Evolutionary conservation across 164 flowering plant genomes (phyloP).

Genomic region (Piper betle): DNA sequence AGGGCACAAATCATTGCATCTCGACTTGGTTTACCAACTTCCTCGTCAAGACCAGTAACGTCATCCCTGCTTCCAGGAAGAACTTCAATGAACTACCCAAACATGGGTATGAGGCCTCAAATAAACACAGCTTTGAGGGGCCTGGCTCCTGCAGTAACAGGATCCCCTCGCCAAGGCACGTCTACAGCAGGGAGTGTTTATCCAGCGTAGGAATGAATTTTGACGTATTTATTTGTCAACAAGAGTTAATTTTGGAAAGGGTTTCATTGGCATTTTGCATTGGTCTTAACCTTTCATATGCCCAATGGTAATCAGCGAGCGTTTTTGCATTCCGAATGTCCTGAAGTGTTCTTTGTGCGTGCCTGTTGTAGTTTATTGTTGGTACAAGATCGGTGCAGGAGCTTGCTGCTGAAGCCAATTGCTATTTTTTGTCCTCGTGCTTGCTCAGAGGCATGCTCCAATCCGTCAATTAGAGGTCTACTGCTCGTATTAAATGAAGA

Average conservation of each 20-base stretch:
- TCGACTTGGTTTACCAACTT: constrained; percentile 58
- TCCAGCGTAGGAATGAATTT: not conserved
- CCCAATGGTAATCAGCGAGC: not conserved
- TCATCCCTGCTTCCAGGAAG: constrained; percentile 40
- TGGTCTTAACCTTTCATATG: no score
- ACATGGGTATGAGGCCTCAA: constrained; percentile 32
- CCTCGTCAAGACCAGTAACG: constrained; percentile 41
- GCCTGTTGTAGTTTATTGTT: not conserved
- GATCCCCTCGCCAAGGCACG: not conserved
- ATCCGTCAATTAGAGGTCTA: not conserved
- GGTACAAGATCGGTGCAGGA: not conserved
- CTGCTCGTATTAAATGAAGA: not conserved
- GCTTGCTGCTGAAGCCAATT: not conserved
- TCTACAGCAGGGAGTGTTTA: not conserved
- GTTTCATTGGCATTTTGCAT: no score
- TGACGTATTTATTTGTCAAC: not conserved
- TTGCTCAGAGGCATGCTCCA: not conserved
- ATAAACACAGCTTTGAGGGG: constrained; percentile 17
- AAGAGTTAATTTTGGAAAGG: not conserved
- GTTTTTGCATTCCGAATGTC: no score
- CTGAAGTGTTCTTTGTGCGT: not conserved
- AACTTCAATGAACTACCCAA: constrained; percentile 32
- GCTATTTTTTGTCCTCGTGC: not conserved
- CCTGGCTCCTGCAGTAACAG: not conserved
- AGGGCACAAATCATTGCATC: constrained; percentile 85